Base-by-base conservation (phyloP, 2,329 filamentous ascomycete species). In the Rhynchosporium graminicola region DNA sequence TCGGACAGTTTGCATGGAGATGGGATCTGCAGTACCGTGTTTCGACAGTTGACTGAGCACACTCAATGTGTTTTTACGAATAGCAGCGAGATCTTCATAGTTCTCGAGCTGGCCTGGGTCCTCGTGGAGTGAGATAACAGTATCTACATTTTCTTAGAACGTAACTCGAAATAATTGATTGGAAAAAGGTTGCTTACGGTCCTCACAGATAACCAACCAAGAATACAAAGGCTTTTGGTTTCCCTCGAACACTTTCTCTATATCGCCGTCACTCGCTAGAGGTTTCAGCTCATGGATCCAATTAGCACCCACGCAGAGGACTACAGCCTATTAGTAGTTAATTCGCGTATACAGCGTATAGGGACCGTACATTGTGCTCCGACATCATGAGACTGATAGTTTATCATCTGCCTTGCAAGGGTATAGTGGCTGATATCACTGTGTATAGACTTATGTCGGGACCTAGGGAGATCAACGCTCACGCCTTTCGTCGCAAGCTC, bases 371-470 rank as follows among this genome's bases (percentile, higher is more conserved):
- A 90, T 72, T 80, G 81, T 15, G 80, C 76, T 0, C 88, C 89
- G 73, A 87, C 83, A 69, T 92, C 89, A 13, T 90, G 83, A 0
- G 88, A 88, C 13, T 86, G 87, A 74, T 89, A 92, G 72, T 91
- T 89, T 79, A 88, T 88, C n/a, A 90, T 87, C 60, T 87, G 83
- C 65, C 89, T 82, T 5, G 88, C 83, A 47, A 91, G 84, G 56
- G 64, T 77, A 77, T 64, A 81, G 69, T 65, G 76, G 68, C 62
- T 78, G 47, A 67, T 61, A 13, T 55, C 52, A 61, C 48, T 60
- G 9, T 36, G 12, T n/a, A 43, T 20, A 43, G 51, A 46, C 42
- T 58, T 55, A 2, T 31, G 54, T 9, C 12, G 54, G 10, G 29
- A 54, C 10, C 31, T 28, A 38, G 50, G 51, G n/a, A 50, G 28